Evolutionary conservation across 306 rosid species (phyloP).

Genomic region (Vigna mungo): DNA sequence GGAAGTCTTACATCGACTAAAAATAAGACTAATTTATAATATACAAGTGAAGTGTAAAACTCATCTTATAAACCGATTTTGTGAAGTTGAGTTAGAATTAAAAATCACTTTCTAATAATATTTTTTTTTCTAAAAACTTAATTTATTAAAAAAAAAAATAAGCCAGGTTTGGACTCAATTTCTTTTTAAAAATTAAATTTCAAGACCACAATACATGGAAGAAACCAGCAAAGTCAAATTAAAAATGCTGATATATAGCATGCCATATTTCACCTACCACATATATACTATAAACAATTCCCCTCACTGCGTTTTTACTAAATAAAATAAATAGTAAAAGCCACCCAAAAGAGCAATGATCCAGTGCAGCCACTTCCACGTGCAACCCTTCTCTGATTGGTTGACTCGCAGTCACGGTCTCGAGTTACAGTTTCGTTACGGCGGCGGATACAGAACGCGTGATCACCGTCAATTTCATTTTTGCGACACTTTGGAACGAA

Average conservation of each 20-base stretch:
- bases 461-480: conserved; percentile 32
- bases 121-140: no score
- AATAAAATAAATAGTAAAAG: background rate
- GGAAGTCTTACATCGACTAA: no score
- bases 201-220: background rate
- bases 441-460: conserved; percentile 20
- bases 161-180: no score
- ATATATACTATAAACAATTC: background rate
- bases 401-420: conserved; percentile 27
- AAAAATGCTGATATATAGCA: background rate
- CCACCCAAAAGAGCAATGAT: background rate
- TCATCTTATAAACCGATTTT: no score
- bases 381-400: background rate
- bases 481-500: background rate
- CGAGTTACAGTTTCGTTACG: background rate
- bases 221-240: background rate
- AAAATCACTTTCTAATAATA: no score
- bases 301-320: background rate
- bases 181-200: no score
- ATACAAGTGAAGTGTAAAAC: no score
- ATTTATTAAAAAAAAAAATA: no score
- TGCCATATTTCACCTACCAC: background rate
- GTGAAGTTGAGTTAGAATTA: no score
- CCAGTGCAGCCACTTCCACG: background rate
- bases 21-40: no score